Evolutionary conservation across 306 rosid species (phyloP), one percentile per base, ranked within the genome.

Genomic region (Fragaria ananassa): DNA sequence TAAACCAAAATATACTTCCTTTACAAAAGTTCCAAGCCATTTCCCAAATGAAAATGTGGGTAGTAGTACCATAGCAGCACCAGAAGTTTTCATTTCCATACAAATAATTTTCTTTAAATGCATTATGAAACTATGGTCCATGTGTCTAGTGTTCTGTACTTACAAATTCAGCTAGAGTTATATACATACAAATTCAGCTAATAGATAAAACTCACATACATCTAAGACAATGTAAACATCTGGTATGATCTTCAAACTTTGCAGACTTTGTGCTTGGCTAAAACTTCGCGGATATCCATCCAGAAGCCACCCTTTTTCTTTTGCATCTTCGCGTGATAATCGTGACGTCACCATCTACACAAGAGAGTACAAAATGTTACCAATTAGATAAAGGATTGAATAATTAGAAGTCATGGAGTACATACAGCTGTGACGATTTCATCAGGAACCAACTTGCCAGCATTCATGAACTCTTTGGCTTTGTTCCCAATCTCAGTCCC

Each of bases 271-370:
- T 8, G 97, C 96, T 85, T 95, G 98, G 27, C 74, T 25, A 35
- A 74, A 76, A 74, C 89, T 95, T 84, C 98, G 84, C 35, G 98
- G 97, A 83, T 85, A 95, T 34, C 98, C 98, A 78, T 95, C 98
- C 74, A 95, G 89, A 89, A 95, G 98, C 98, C 98, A 95, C 75
- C 98, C 98, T 15, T 79, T 95, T 79, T 84, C 84, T 74, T 85
- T 88, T 58, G 85, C 92, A 70, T 92, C 98, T 53, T 86, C 86
- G 0, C 74, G 44, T 9, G 97, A 88, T 77, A 95, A 88, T 64
- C 98, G 78, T 0, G 90, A 74, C 17, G 88, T 91, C 50, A 95
- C 98, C 96, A 95, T 92, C 98, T 95, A 82, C 74, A 58, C 76
- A 61, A 74, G 18, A 71, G 66, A 37, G 56, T 29, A 42, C 49